Evolutionary conservation across 2,329 filamentous ascomycete species (phyloP).

Genomic region (Xylariales sp.): DNA sequence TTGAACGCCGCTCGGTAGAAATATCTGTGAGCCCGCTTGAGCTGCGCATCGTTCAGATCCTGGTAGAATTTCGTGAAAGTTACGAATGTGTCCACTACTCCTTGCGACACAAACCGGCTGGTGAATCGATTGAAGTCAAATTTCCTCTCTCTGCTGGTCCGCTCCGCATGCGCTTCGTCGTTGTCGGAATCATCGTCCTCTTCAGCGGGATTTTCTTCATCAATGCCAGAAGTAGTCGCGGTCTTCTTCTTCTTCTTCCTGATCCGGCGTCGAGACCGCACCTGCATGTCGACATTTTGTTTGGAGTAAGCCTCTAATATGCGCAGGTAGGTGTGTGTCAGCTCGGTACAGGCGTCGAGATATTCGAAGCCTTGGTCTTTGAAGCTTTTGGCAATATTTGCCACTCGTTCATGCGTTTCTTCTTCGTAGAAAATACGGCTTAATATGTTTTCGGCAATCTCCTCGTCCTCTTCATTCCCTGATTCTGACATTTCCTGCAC

Average conservation of each 20-base stretch:
- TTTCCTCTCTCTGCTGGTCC: constrained; percentile 74
- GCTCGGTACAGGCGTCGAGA: constrained; percentile 84
- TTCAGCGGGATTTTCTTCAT: constrained; percentile 45
- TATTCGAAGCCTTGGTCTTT: constrained; percentile 94
- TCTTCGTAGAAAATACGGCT: constrained; percentile 99
- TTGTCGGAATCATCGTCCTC: constrained; percentile 67
- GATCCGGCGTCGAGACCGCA: constrained; percentile 73
- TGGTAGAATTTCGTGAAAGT: constrained; percentile 74
- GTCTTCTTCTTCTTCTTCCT: constrained; percentile 68
- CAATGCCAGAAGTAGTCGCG: constrained; percentile 34
- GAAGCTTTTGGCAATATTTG: constrained; percentile 77
- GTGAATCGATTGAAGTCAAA: constrained; percentile 90
- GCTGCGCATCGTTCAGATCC: constrained; percentile 72
- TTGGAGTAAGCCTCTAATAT: constrained; percentile 93
- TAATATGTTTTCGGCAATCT: constrained; percentile 96
- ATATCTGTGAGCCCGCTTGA: constrained; percentile 90
- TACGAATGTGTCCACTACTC: constrained; percentile 84
- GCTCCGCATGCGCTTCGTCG: constrained; percentile 67
- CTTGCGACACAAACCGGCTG: constrained; percentile 75
- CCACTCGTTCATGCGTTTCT: constrained; percentile 81
- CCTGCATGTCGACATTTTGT: constrained; percentile 89
- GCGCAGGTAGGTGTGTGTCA: constrained; percentile 85
- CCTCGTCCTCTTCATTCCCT: constrained; percentile 84
- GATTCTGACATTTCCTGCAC: constrained; percentile 90
- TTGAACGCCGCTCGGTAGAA: constrained; percentile 95